Percentiles rank a stretch among this genome's conserved stretches.
Evolutionary conservation across 257 asterid species (phyloP).

Genomic region (Solanum etuberosum): DNA sequence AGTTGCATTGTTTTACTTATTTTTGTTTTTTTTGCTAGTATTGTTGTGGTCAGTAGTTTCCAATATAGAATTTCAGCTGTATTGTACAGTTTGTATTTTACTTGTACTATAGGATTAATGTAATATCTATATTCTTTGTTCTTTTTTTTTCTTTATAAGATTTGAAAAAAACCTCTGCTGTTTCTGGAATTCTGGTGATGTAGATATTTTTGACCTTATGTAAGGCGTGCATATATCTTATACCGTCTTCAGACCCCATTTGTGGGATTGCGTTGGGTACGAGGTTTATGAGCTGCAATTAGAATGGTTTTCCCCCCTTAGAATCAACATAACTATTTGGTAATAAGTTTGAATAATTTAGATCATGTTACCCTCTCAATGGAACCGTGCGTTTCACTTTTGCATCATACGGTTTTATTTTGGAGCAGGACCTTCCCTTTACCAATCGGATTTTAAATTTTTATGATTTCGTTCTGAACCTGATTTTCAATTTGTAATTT

Average conservation of each 20-base stretch:
- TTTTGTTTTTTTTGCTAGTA: background rate
- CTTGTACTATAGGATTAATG: background rate
- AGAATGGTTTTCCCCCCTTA: too few species aligned
- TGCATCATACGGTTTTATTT: too few species aligned
- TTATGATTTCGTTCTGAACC: background rate
- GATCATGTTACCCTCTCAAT: too few species aligned
- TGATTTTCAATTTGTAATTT: background rate
- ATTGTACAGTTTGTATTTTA: background rate
- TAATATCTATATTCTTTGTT: conserved; percentile 4
- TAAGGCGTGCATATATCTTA: background rate
- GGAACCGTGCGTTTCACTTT: too few species aligned
- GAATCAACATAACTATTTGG: too few species aligned
- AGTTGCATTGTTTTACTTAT: background rate
- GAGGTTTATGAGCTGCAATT: too few species aligned
- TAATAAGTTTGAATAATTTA: too few species aligned
- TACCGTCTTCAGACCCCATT: background rate
- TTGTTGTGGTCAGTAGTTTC: background rate
- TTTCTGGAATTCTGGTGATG: background rate
- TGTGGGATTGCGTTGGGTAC: too few species aligned
- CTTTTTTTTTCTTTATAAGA: background rate
- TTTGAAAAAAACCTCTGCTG: background rate
- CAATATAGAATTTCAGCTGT: conserved; percentile 4
- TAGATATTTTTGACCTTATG: background rate
- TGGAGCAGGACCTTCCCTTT: too few species aligned
- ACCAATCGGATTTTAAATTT: too few species aligned